Base-by-base conservation (phyloP, 1,139 yeast genomes). In the Hansenula sp. region DNA sequence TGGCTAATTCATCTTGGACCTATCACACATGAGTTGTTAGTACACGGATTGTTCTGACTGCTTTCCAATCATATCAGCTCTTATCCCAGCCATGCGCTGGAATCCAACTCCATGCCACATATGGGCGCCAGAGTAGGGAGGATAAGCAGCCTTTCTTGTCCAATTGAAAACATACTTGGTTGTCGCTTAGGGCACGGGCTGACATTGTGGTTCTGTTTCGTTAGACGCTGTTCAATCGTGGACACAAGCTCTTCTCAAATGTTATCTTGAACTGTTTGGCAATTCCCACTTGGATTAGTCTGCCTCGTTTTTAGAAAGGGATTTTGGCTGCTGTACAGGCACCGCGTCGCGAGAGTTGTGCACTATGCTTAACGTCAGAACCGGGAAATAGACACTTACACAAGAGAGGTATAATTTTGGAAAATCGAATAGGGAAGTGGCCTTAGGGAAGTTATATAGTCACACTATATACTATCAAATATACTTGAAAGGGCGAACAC, bases 1-100 rank as follows among this genome's bases (percentile, higher is more conserved):
- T 93, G 68, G 84, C 83, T 69, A 93, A 89, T 74, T 93, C 99
- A 57, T 90, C 88, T 63, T 85, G 90, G 59, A 90, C 98, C 93
- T 90, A 41, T 27, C 21, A n/a, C 15, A 28, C 5, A 4, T 11
- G 15, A 41, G 25, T 21, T 21, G 9, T 5, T 21, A 21, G 9
- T 21, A 6, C 25, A n/a, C n/a, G n/a, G n/a, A n/a, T n/a, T n/a
- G n/a, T n/a, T 21, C 25, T 21, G 5, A 5, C 9, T 21, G 25
- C 5, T 21, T 6, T 6, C 9, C 25, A 21, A 21, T 9, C 25
- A 21, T 21, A 21, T 35, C 36, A 35, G 42, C 36, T 34, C 29
- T 33, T 15, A 11, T 25, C 4, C 34, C 8, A 21, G n/a, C 33
- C 16, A 7, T 4, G 9, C n/a, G 7, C 8, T n/a, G 30, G 3